phyloP scores from a whole-genome alignment of 2,329 filamentous ascomycete species.

The Penicillium sp. region DNA sequence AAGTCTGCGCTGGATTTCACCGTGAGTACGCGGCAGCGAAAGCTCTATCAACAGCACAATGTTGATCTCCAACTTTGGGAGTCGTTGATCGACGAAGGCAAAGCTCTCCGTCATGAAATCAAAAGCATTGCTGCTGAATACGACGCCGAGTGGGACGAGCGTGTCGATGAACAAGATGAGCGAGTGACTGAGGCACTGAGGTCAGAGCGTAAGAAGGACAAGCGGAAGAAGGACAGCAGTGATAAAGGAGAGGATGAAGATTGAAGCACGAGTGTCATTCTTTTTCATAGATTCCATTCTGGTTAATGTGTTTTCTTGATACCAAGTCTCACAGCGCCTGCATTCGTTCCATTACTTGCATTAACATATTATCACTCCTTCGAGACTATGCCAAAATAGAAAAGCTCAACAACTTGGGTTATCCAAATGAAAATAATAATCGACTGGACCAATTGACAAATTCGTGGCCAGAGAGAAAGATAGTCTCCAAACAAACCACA shows the following conservation, averaged over 20 bases:
- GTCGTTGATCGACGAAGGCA: constrained; percentile 75
- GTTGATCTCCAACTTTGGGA: constrained; percentile 82
- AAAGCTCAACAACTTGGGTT: constrained; percentile 5
- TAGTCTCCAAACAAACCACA: not conserved
- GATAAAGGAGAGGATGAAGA: constrained; percentile 35
- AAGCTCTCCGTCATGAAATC: constrained; percentile 75
- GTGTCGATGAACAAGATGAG: constrained; percentile 69
- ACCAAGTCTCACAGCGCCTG: constrained; percentile 3
- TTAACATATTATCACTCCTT: not conserved
- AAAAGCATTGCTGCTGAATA: constrained; percentile 81
- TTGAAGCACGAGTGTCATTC: constrained; percentile 9
- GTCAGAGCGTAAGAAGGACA: constrained; percentile 51
- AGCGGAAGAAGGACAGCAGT: constrained; percentile 37
- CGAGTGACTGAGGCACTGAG: constrained; percentile 57
- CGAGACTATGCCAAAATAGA: not conserved
- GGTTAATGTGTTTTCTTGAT: constrained; percentile 1
- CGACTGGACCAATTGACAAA: constrained; percentile 8
- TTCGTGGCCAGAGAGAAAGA: not conserved
- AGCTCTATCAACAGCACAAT: constrained; percentile 73
- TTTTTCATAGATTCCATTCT: constrained; percentile 8
- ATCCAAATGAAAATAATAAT: constrained; percentile 5
- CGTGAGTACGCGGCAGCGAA: constrained; percentile 74
- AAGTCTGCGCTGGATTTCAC: constrained; percentile 85
- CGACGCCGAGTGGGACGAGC: constrained; percentile 87
- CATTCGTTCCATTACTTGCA: constrained; percentile 15